These are phyloP conservation scores for Calonectria pauciramosa DNA, from an alignment of 2,329 filamentous ascomycete species.

Conservation along the genomic window DNA sequence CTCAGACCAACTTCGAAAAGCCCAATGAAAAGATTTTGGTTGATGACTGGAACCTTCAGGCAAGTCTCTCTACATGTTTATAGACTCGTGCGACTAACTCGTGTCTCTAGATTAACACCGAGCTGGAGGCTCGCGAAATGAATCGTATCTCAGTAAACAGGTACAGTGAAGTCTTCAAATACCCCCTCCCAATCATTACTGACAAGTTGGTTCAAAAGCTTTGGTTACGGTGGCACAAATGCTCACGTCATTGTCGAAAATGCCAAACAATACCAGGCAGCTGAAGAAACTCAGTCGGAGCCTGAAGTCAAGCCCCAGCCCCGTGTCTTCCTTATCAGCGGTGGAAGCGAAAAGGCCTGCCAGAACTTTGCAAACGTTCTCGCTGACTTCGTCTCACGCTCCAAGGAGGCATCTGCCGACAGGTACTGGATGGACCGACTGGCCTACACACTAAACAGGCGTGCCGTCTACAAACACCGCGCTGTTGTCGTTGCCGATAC, in stretches of 20 bases:
- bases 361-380: slow-evolving; percentile 27
- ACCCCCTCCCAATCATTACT: background rate
- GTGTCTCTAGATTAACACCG: slow-evolving; percentile 6
- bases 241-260: slow-evolving; percentile 45
- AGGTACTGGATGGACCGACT: slow-evolving; percentile 24
- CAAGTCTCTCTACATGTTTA: background rate
- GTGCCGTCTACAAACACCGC: slow-evolving; percentile 28
- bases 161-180: background rate
- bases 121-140: slow-evolving; percentile 13
- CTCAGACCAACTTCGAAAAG: slow-evolving; percentile 47
- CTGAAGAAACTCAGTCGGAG: slow-evolving; percentile 42
- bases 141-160: slow-evolving; percentile 29
- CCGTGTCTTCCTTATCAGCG: slow-evolving; percentile 38
- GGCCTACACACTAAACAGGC: slow-evolving; percentile 32
- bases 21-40: slow-evolving; percentile 47
- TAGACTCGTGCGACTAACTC: background rate
- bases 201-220: slow-evolving; percentile 31
- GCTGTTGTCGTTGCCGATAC: slow-evolving; percentile 32
- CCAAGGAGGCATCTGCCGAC: background rate
- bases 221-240: slow-evolving; percentile 48
- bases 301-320: slow-evolving; percentile 14
- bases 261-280: slow-evolving; percentile 26
- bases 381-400: slow-evolving; percentile 30
- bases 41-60: slow-evolving; percentile 42
- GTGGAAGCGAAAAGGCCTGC: slow-evolving; percentile 37